A percentile compares a stretch with the other conserved stretches of the same genome.
These are phyloP conservation scores for Apophysomyces trapeziformis DNA, from an alignment of 371 early-diverging fungal species.

Conservation along the genomic window DNA sequence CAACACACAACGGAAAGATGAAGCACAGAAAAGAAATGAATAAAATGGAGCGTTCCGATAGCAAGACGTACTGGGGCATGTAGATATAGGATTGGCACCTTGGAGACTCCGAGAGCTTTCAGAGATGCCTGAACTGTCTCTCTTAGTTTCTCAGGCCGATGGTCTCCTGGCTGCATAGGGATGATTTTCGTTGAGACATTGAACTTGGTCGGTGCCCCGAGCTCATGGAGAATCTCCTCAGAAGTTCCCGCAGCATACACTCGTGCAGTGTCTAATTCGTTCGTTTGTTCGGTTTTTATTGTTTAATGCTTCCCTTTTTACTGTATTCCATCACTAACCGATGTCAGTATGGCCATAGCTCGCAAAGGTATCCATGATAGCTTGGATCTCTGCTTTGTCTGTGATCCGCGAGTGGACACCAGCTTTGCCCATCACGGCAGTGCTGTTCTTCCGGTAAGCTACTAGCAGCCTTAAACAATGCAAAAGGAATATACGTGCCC, in stretches of 20 bases:
- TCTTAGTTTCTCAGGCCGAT: conserved; percentile 52
- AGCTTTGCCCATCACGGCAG: conserved; percentile 2
- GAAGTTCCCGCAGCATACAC: conserved; percentile 58
- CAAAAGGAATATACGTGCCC: background rate
- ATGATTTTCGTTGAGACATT: conserved; percentile 62
- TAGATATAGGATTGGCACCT: conserved; percentile 57
- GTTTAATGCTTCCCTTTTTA: background rate
- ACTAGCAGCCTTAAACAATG: background rate
- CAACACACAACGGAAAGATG: too few relatives aligned
- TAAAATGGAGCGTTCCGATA: too few relatives aligned
- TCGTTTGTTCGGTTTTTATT: background rate
- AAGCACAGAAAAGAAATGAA: background rate
- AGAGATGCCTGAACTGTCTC: conserved; percentile 39
- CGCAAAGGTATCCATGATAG: conserved; percentile 46
- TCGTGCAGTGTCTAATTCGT: conserved; percentile 31
- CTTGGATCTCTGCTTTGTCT: conserved; percentile 34
- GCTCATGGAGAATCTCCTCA: conserved; percentile 50
- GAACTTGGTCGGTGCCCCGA: conserved; percentile 35
- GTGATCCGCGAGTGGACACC: conserved; percentile 34
- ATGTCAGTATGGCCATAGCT: conserved; percentile 51
- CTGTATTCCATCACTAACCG: conserved; percentile 22
- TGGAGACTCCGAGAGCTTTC: conserved; percentile 34
- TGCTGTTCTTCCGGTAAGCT: background rate
- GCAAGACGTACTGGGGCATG: conserved; percentile 48
- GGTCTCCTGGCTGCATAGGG: conserved; percentile 58